Evolutionary conservation across 2,329 filamentous ascomycete species (phyloP).

Genomic region (Lachnellula arida): DNA sequence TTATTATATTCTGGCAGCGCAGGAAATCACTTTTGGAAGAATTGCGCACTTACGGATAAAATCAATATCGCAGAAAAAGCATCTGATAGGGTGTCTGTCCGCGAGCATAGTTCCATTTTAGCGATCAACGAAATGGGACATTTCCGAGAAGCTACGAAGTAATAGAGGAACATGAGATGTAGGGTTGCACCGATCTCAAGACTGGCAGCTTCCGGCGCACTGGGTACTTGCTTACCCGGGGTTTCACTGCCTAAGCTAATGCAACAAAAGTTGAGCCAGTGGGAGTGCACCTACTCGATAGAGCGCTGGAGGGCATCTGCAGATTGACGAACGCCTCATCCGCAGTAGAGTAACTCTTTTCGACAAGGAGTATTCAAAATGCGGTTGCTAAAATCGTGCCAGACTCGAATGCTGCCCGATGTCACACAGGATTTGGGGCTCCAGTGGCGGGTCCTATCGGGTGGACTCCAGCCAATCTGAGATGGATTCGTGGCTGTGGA

Average conservation of each 20-base stretch:
- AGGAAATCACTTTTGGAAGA: background rate
- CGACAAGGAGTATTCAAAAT: background rate
- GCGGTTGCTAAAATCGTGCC: background rate
- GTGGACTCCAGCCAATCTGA: constrained; percentile 13
- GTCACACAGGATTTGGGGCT: constrained; percentile 3
- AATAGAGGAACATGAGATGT: background rate
- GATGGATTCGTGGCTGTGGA: constrained; percentile 18
- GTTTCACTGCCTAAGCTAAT: constrained; percentile 8
- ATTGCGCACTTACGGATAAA: background rate
- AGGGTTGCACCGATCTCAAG: background rate
- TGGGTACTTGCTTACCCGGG: constrained; percentile 11
- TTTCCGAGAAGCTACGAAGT: background rate
- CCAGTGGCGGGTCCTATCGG: background rate
- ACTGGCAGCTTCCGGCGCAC: constrained; percentile 14
- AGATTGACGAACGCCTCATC: constrained; percentile 12
- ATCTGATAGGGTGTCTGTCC: background rate
- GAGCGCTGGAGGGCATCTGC: background rate
- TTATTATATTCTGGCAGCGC: background rate
- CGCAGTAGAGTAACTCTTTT: constrained; percentile 1
- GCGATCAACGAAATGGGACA: background rate
- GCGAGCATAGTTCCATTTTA: background rate
- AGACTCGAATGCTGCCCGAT: constrained; percentile 12
- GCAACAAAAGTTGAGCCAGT: constrained; percentile 1
- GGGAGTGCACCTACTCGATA: background rate
- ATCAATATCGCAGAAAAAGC: background rate